Evolutionary conservation across 176 grass and related monocot genomes (phyloP).

Genomic region (Phoenix roebelenii): DNA sequence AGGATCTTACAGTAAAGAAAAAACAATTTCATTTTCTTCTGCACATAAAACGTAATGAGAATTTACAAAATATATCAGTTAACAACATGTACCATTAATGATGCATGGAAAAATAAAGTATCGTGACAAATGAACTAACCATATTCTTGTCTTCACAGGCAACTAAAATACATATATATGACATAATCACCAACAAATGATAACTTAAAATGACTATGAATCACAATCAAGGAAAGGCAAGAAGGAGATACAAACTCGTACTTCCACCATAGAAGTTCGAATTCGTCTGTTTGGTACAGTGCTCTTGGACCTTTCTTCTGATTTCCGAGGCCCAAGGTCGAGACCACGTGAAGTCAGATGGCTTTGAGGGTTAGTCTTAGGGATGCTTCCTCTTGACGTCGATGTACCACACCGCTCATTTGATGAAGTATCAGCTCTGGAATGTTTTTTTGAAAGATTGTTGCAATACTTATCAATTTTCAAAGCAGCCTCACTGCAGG

Average conservation of each 20-base stretch:
- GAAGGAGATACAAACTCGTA: conserved; percentile 21
- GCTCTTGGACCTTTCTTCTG: conserved; percentile 58
- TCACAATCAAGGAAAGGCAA: neutral
- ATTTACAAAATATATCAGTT: no score
- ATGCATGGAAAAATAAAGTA: no score
- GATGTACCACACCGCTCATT: conserved; percentile 35
- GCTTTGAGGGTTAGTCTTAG: conserved; percentile 32
- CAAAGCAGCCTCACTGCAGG: conserved; percentile 36
- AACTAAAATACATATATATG: neutral
- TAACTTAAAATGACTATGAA: conserved; percentile 14
- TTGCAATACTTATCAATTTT: conserved; percentile 49
- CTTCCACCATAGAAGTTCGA: conserved; percentile 53
- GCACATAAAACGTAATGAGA: no score
- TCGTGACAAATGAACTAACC: no score
- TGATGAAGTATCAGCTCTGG: conserved; percentile 48
- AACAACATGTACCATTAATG: no score
- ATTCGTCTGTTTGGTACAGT: conserved; percentile 51
- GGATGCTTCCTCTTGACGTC: conserved; percentile 32
- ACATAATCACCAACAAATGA: conserved; percentile 10
- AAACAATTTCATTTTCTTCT: no score
- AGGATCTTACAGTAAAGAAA: no score
- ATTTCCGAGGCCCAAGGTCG: conserved; percentile 51
- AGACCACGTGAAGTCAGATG: conserved; percentile 49
- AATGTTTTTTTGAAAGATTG: conserved; percentile 48
- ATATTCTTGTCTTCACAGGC: no score